A percentile compares a stretch with the other conserved stretches of the same genome.
These are phyloP conservation scores for Zygosaccharomyces sapae DNA, from an alignment of 1,139 yeast genomes.

Conservation along the genomic window DNA sequence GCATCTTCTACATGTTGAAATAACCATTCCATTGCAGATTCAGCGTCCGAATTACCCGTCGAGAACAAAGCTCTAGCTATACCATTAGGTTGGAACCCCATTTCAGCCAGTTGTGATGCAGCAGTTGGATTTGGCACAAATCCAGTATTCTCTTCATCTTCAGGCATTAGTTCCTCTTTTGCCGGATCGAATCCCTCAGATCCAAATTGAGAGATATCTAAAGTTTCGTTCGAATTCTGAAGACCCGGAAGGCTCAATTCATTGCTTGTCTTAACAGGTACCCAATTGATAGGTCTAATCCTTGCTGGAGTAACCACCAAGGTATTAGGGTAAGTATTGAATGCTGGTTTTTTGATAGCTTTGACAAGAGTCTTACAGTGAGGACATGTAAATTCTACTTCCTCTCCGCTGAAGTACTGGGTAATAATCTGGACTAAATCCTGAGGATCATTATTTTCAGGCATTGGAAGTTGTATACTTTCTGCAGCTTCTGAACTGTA, in stretches of 20 bases:
- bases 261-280: conserved; percentile 74
- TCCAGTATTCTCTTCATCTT: conserved; percentile 35
- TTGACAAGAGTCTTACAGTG: conserved; percentile 43
- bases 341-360: conserved; percentile 48
- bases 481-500: conserved; percentile 60
- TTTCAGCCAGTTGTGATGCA: conserved; percentile 53
- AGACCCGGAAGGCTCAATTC: conserved; percentile 60
- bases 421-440: conserved; percentile 51
- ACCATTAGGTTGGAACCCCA: conserved; percentile 84
- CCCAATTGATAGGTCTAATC: conserved; percentile 84
- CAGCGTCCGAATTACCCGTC: conserved; percentile 67
- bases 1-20: conserved; percentile 84
- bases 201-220: conserved; percentile 40
- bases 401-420: conserved; percentile 48
- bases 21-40: conserved; percentile 87
- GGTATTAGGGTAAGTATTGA: conserved; percentile 65
- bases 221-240: conserved; percentile 17
- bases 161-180: conserved; percentile 44
- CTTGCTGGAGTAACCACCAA: conserved; percentile 72
- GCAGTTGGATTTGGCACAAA: conserved; percentile 57
- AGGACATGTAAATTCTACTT: conserved; percentile 66
- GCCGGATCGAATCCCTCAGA: conserved; percentile 35
- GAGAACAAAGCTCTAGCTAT: conserved; percentile 62
- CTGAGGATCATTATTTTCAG: conserved; percentile 41
- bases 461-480: conserved; percentile 60